Conservation (phyloP, 192 early-diverging fungal species). For the Coemansia reversa region DNA sequence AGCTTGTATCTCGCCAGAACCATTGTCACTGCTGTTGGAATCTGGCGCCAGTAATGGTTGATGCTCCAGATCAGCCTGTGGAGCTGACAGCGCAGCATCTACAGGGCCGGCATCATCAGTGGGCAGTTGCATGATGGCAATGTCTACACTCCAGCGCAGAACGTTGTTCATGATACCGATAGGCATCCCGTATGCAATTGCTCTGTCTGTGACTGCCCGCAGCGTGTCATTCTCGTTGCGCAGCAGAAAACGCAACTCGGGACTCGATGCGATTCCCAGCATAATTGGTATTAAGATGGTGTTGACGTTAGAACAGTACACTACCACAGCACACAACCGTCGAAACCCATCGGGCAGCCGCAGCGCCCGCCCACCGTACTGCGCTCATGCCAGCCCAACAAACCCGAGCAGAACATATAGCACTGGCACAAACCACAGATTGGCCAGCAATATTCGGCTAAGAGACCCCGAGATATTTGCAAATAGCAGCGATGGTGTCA, state of each 20-base stretch:
- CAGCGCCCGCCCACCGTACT: conserved; percentile 18
- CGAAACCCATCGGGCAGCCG: conserved; percentile 56
- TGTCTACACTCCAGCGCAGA: conserved; percentile 72
- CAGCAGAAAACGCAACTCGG: conserved; percentile 41
- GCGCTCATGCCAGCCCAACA: conserved; percentile 27
- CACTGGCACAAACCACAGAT: conserved; percentile 67
- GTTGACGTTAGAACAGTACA: conserved; percentile 71
- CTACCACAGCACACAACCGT: conserved; percentile 60
- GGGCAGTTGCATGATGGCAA: conserved; percentile 52
- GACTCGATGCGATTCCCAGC: conserved; percentile 53
- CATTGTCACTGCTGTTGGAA: no score
- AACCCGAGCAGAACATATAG: conserved; percentile 35
- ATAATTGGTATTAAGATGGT: conserved; percentile 66
- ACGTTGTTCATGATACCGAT: conserved; percentile 74
- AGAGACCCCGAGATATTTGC: conserved; percentile 66
- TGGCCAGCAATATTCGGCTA: conserved; percentile 57
- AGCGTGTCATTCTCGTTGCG: conserved; percentile 39
- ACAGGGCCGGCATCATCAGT: background rate
- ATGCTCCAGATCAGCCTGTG: background rate
- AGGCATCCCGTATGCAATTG: conserved; percentile 75
- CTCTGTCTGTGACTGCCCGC: conserved; percentile 46
- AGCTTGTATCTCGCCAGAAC: no score
- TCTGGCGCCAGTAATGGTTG: background rate
- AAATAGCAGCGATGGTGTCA: conserved; percentile 74
- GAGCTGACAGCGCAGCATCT: background rate